Conservation (phyloP, 83 land plant species). For the Isoetes engelmannii region DNA sequence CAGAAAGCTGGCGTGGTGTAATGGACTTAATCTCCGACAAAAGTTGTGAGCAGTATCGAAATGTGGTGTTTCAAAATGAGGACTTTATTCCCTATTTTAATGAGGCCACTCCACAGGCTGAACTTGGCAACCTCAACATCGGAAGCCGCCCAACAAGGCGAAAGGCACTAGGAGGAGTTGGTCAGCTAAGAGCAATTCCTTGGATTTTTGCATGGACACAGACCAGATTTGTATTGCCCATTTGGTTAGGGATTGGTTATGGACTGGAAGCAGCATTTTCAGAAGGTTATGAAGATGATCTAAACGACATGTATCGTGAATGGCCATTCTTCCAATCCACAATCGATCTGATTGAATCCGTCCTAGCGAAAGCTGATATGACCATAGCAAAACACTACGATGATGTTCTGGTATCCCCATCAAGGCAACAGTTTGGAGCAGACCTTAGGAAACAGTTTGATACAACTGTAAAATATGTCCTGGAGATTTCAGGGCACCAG, state of each 20-base stretch:
- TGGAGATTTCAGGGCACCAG: slow-evolving; percentile 80
- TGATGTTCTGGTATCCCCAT: slow-evolving; percentile 62
- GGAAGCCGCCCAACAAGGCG: slow-evolving; percentile 12
- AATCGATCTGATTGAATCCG: slow-evolving; percentile 92
- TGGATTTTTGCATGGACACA: slow-evolving; percentile 24
- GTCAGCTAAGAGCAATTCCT: slow-evolving; percentile 3
- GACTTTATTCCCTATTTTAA: slow-evolving; percentile 6
- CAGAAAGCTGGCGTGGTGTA: not conserved
- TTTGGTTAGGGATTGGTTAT: slow-evolving; percentile 19
- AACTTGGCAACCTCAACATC: slow-evolving; percentile 4
- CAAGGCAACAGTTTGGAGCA: slow-evolving; percentile 54
- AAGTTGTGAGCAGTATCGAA: not conserved
- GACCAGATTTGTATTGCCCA: slow-evolving; percentile 14
- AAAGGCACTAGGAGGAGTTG: slow-evolving; percentile 4
- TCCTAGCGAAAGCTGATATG: slow-evolving; percentile 83
- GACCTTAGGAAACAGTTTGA: slow-evolving; percentile 56
- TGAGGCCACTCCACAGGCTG: slow-evolving; percentile 10
- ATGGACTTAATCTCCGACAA: slow-evolving; percentile 5
- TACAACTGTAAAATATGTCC: slow-evolving; percentile 50
- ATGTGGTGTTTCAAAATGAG: not conserved
- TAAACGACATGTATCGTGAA: slow-evolving; percentile 82
- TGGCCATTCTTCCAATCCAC: slow-evolving; percentile 97
- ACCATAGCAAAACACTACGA: slow-evolving; percentile 87
- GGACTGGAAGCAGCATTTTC: slow-evolving; percentile 65
- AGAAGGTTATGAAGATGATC: slow-evolving; percentile 60